Base-by-base conservation (phyloP, 495 filamentous ascomycete species). In the Patellaria atrata region DNA sequence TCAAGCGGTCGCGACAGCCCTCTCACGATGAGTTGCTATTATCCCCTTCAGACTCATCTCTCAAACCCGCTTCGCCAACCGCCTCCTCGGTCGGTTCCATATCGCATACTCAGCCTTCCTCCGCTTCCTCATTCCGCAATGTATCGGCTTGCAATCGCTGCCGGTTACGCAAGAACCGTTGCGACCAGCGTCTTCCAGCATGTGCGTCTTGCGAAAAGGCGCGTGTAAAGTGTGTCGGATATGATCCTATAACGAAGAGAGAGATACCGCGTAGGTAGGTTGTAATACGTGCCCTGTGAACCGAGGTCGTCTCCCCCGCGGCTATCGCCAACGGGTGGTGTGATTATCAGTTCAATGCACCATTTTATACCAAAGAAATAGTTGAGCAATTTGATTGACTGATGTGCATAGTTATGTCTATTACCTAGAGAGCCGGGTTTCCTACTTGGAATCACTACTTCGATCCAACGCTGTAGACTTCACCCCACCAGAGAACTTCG, bases 71-170 rank as follows among this genome's bases (percentile, higher is more conserved):
- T 18, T 43, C 41, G 37, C 45, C 45, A 11, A 23, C 45, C 13
- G 28, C 40, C 30, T 42, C 44, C 15, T 20, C 41, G 18, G 28
- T n/a, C n/a, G n/a, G n/a, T 10, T 12, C n/a, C 30, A 10, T 36
- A 18, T 6, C 6, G 20, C 36, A 18, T 5, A 36, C 15, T 11
- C 39, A n/a, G 40, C 24, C 22, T 38, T 37, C 61, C 27, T 75
- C 74, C 27, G 62, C 61, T 27, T 75, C 74, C 5, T 68, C 74
- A 11, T 94, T 94, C 56, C 77, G 86, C 46, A 94, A 93, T 54
- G 87, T 96, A 40, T 87, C 79, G 43, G 87, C 87, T 30, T 96
- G 87, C 55, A 91, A 94, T 59, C 73, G 87, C 14, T 96, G 87
- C 53, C 73, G 87, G 9, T 59, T 87, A 43, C 73, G 87, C 44